Base-by-base conservation (phyloP, 1,139 yeast genomes). In the Blastobotrys arbuscula region DNA sequence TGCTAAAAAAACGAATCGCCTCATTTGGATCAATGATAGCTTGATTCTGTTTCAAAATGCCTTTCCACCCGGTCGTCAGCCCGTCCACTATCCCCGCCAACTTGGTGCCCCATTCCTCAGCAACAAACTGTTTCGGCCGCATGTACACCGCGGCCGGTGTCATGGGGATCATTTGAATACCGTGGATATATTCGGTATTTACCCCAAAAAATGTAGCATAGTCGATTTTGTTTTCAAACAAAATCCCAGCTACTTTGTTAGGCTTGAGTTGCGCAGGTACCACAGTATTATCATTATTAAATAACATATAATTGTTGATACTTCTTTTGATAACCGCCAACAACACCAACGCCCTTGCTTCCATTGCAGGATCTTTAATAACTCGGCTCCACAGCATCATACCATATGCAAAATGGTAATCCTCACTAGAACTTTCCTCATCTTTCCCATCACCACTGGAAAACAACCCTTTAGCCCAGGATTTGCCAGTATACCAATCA, bases 81-180 rank as follows among this genome's bases (percentile, higher is more conserved):
- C 67, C 63, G 31, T 67, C 71, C 6, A 80, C 76, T 49, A 85
- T 72, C 12, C 70, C 63, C 20, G 5, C 36, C 21, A 82, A 62
- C 53, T 69, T 71, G 45, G 69, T 68, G 8, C 73, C 70, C 95
- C 95, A 89, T 67, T 89, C 96, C 65, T 86, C 78, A 53, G 69
- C 58, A n/a, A 82, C 90, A 65, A 78, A 89, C 2, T 71, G 65
- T 5, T 84, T 75, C 6, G 73, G 71, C 63, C 96, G 77, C 37
- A 86, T 73, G 55, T 76, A 81, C 0, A 88, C 78, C 15, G 95
- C 80, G 12, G 82, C 77, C 0, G 95, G 86, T 0, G 95, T 84
- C 42, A 84, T 72, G 21, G 97, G 94, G 50, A 89, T 72, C 81
- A 89, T 89, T 64, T 89, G 96, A 52, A 89, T 87, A 62, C 95